Evolutionary conservation across 441 rosid genomes (phyloP), one percentile per base, ranked within the genome.

Genomic region (Corymbia citriodora): DNA sequence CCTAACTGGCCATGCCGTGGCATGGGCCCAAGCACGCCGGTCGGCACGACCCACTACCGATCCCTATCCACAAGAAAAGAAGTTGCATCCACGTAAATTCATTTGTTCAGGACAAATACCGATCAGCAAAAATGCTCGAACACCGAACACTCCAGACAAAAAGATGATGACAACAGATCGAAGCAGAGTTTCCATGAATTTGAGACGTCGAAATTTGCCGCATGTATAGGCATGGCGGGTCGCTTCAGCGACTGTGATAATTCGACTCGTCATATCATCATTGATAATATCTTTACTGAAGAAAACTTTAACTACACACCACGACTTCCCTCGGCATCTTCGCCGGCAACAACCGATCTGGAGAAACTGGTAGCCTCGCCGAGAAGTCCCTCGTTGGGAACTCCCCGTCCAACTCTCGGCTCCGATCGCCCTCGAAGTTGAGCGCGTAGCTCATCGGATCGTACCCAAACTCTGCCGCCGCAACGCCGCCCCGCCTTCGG

Each of bases 81-180:
- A 63, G 70, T 63, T 63, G 18, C 17, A 29, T 29, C 0, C 1
- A 63, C 9, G 0, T 63, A 63, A 63, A 13, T 29, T 29, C 33
- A 29, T 13, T 63, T 18, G 13, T 63, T 29, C 0, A 63, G 2
- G 70, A 0, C 3, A 63, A 63, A 63, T 12, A 68, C 23, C 4
- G 0, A 68, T 31, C 19, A 8, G 12, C 11, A n/a, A n/a, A 68
- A 68, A 3, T 31, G 21, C 40, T 68, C 9, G 74, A 31, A 8
- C 74, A 16, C 0, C 0, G 21, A 68, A 68, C 9, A 16, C 21
- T 31, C 3, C 0, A 1, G 7, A n/a, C 74, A 8, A 31, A 68
- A 7, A 8, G 6, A 65, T 0, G 11, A 65, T 16, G 40, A 1
- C 15, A 36, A n/a, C 40, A 65, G 15, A n/a, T 65, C 40, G 18